Evolutionary conservation across 768 basidiomycete species (phyloP), one percentile per base, ranked within the genome.

Genomic region (Austroboletus festivus): DNA sequence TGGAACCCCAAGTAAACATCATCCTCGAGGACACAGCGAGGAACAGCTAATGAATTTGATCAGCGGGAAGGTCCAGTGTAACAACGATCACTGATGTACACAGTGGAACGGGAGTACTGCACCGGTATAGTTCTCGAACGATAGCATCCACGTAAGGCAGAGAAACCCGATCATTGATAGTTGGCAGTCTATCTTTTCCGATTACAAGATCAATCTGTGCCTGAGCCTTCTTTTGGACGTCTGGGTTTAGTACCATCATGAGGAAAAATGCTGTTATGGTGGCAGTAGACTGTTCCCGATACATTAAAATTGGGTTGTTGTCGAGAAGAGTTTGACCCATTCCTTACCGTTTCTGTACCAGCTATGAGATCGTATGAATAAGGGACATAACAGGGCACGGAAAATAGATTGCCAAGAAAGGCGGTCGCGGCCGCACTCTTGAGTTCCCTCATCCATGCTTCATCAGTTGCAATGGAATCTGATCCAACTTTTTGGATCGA

Each of bases 1-100:
- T 73, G 60, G 44, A 76, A 76, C 16, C 73, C 70, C 22, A 58
- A 55, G 45, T 74, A 76, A 6, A 67, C 46, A 35, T 75, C 74
- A 21, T 75, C 72, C n/a, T 69, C 50, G n/a, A n/a, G n/a, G n/a
- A n/a, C 0, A 71, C 70, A 3, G 59, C 67, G 69, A 1, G 68
- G 60, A 8, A 70, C 7, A 5, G 53, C 65, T 60, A 8, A n/a
- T 11, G 13, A 24, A 1, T 1, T 3, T 1, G 5, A 22, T 42
- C 9, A 2, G n/a, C 6, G 3, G 4, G 5, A 7, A 11, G 31
- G 13, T 33, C 31, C 5, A 28, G 16, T n/a, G 13, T n/a, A 20
- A 35, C 1, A 2, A 15, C 19, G 1, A 7, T 10, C 16, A n/a
- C 4, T 1, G n/a, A 41, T 55, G 16, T 23, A 53, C 55, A 38